phyloP scores from a whole-genome alignment of 176 grass and related monocot genomes.

The Hsuehochloa calcarea region DNA sequence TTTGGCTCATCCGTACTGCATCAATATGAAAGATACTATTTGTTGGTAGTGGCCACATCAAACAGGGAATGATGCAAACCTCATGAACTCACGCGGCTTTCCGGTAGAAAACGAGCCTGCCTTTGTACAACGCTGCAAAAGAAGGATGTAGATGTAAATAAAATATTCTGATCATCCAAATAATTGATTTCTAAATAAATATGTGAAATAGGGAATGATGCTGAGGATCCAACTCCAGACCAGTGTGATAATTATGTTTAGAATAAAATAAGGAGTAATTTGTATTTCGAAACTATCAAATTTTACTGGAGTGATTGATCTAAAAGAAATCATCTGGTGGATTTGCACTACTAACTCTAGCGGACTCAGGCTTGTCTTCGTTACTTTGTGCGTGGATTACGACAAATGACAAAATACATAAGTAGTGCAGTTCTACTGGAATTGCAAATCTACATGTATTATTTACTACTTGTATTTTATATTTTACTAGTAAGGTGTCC shows the following conservation, averaged over 20 bases:
- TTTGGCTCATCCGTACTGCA: not conserved
- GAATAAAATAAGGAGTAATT: not conserved
- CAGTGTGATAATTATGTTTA: not conserved
- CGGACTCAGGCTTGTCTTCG: not conserved
- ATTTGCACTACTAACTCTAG: slow-evolving; percentile 3
- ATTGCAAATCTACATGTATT: not conserved
- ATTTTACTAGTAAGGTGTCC: no score
- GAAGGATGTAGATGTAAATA: not conserved
- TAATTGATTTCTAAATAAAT: not conserved
- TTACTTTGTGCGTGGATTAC: not conserved
- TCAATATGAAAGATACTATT: not conserved
- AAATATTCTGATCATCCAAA: not conserved
- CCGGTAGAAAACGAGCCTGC: not conserved
- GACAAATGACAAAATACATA: not conserved
- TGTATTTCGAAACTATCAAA: not conserved
- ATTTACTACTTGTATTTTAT: not conserved
- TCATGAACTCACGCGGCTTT: not conserved
- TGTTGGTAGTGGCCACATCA: not conserved
- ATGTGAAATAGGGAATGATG: not conserved
- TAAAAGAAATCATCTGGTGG: not conserved
- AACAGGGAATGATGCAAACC: not conserved
- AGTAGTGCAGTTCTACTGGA: not conserved
- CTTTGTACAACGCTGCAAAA: slow-evolving; percentile 19
- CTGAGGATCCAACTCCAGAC: not conserved
- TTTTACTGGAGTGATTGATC: not conserved